A percentile compares a stretch with the other conserved stretches of the same genome.
These are phyloP conservation scores for Geranomyces michiganensis DNA, from an alignment of 192 early-diverging fungal genomes.

Conservation along the genomic window DNA sequence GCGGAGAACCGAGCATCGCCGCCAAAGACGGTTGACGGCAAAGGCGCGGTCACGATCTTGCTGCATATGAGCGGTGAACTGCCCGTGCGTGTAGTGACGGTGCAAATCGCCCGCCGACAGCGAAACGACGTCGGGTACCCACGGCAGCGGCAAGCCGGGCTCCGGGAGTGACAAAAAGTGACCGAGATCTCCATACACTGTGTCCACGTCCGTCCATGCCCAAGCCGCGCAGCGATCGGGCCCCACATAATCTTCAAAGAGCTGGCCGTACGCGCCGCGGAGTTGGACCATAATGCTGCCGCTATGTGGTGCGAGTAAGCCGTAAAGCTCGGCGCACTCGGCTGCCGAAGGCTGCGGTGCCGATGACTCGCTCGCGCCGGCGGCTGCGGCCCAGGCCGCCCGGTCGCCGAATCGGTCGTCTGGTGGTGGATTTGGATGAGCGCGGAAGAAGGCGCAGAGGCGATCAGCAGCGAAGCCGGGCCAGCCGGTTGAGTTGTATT, in stretches of 20 bases:
- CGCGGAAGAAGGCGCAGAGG: background rate
- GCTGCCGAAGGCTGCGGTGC: background rate
- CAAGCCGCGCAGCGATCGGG: background rate
- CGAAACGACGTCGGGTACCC: background rate
- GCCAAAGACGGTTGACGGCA: conserved; percentile 2
- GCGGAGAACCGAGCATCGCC: conserved; percentile 4
- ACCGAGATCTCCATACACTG: background rate
- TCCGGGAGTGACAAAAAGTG: background rate
- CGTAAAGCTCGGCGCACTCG: conserved; percentile 1
- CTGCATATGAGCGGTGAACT: conserved; percentile 6
- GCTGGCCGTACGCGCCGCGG: conserved; percentile 1
- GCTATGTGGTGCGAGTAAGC: background rate
- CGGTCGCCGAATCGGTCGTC: background rate
- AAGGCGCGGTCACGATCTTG: background rate
- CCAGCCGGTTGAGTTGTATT: background rate
- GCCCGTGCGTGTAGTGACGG: background rate
- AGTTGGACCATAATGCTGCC: background rate
- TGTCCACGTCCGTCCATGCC: background rate
- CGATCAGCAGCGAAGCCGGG: background rate
- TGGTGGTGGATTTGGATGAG: background rate
- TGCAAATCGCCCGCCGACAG: background rate
- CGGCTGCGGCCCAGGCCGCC: background rate
- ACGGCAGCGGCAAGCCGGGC: background rate
- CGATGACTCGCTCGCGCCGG: background rate
- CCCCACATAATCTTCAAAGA: conserved; percentile 5